Percentiles rank a stretch among this genome's conserved stretches.
Conservation (phyloP, 2,329 filamentous ascomycete species). For the Fusarium burgessii region DNA sequence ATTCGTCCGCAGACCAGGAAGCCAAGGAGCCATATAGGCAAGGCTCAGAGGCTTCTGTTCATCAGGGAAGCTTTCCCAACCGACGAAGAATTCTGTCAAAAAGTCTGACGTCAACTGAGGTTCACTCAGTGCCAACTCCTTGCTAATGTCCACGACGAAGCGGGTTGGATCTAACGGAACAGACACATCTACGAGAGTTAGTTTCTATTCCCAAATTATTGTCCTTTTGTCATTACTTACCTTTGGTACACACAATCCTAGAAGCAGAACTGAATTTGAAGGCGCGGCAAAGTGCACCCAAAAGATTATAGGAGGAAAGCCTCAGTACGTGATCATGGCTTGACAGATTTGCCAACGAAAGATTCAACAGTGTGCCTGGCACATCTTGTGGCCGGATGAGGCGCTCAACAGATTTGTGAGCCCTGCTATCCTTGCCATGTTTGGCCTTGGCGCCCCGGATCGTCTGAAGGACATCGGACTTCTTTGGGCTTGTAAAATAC, state of each 20-base stretch:
- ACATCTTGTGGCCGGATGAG: constrained; percentile 78
- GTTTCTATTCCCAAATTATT: neutral
- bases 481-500: constrained; percentile 77
- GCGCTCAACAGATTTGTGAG: constrained; percentile 71
- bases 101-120: constrained; percentile 77
- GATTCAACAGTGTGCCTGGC: constrained; percentile 75
- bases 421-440: constrained; percentile 71
- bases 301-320: constrained; percentile 74
- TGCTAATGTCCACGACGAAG: constrained; percentile 75
- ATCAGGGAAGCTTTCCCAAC: constrained; percentile 76
- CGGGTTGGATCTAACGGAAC: constrained; percentile 72
- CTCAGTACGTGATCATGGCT: constrained; percentile 71
- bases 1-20: constrained; percentile 69
- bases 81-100: constrained; percentile 78
- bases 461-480: constrained; percentile 71
- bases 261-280: constrained; percentile 75
- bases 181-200: constrained; percentile 63
- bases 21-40: constrained; percentile 78
- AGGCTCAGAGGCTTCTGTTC: constrained; percentile 75
- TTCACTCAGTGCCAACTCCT: constrained; percentile 71
- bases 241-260: constrained; percentile 71
- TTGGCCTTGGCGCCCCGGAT: constrained; percentile 73
- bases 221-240: constrained; percentile 51
- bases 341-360: constrained; percentile 74
- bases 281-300: constrained; percentile 74